Percentiles rank a stretch among this genome's conserved stretches.
Conservation (phyloP, 257 asterid genomes). For the Knoxia roxburghii region DNA sequence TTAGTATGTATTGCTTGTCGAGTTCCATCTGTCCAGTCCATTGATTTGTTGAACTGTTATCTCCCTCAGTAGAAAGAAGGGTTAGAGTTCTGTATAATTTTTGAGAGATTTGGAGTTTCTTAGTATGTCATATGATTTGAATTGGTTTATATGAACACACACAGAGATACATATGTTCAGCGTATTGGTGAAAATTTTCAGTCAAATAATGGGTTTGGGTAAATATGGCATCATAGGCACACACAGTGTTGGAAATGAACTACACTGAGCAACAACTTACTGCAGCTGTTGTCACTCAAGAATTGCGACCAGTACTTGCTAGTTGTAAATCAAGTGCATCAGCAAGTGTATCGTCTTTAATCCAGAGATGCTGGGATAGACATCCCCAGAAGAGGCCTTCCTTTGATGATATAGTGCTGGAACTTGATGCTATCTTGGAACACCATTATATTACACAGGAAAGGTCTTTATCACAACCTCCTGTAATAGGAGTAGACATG, state of each 20-base stretch:
- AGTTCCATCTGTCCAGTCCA: neutral
- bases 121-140: neutral
- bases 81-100: neutral
- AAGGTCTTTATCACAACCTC: slow-evolving; percentile 18
- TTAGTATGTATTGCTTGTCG: neutral
- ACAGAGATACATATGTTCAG: neutral
- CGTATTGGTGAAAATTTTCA: neutral
- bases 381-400: slow-evolving; percentile 69
- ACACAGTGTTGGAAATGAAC: slow-evolving; percentile 95
- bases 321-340: slow-evolving; percentile 47
- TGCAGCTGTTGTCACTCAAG: slow-evolving; percentile 78
- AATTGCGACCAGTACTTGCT: slow-evolving; percentile 79
- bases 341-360: slow-evolving; percentile 48
- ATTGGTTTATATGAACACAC: neutral
- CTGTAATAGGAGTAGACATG: slow-evolving; percentile 17
- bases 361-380: slow-evolving; percentile 74
- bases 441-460: slow-evolving; percentile 23
- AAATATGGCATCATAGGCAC: slow-evolving; percentile 52
- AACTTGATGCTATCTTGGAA: slow-evolving; percentile 47
- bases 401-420: slow-evolving; percentile 56
- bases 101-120: neutral
- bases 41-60: neutral
- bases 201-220: neutral
- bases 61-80: neutral
- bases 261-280: slow-evolving; percentile 90